Evolutionary conservation across 2,329 filamentous ascomycete genomes (phyloP).

Genomic region (Chalaropsis ovoidea): DNA sequence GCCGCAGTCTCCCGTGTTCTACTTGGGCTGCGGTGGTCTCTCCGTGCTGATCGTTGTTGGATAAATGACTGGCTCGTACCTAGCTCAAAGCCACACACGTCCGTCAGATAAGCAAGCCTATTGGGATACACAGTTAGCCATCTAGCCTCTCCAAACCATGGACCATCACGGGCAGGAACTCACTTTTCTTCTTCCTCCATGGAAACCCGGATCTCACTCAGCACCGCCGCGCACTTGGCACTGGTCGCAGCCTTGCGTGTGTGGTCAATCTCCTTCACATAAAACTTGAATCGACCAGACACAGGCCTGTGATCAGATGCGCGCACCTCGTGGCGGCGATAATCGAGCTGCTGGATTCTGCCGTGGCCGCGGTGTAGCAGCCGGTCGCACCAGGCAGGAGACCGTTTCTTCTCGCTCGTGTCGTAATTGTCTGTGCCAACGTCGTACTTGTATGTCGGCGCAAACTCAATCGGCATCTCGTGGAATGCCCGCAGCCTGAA

Average conservation of each 20-base stretch:
- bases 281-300: conserved; percentile 70
- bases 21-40: conserved; percentile 24
- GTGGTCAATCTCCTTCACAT: conserved; percentile 70
- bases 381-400: conserved; percentile 93
- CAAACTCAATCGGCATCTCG: conserved; percentile 84
- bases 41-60: conserved; percentile 31
- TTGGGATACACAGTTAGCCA: conserved; percentile 1
- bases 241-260: conserved; percentile 55
- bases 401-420: conserved; percentile 83
- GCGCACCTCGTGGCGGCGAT: conserved; percentile 76
- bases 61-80: conserved; percentile 42
- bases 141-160: not conserved
- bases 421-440: conserved; percentile 92
- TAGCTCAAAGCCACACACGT: conserved; percentile 45
- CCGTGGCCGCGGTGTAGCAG: conserved; percentile 76
- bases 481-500: conserved; percentile 82
- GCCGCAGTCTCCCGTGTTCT: conserved; percentile 24
- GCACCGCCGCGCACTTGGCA: conserved; percentile 64
- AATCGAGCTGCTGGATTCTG: conserved; percentile 77
- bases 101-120: conserved; percentile 44
- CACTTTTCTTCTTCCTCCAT: conserved; percentile 68
- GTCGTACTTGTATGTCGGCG: conserved; percentile 97
- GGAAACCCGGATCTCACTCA: conserved; percentile 59
- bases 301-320: conserved; percentile 92
- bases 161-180: conserved; percentile 33